A percentile compares a stretch with the other conserved stretches of the same genome.
These are phyloP conservation scores for Fusarium bulbicola DNA, from an alignment of 2,329 filamentous ascomycete genomes.

Conservation along the genomic window DNA sequence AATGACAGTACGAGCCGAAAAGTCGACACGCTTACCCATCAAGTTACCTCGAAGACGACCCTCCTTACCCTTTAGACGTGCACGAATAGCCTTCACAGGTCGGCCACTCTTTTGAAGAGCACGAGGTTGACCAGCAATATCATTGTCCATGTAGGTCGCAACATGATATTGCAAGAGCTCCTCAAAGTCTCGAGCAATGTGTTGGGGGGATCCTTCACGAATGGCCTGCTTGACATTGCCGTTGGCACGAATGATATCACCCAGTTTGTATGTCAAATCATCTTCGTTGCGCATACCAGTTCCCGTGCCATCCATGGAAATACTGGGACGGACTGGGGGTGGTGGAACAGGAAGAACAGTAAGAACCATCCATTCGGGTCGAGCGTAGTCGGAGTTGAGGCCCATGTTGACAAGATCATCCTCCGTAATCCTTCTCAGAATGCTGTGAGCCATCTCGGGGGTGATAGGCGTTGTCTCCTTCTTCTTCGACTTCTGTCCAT, in stretches of 20 bases:
- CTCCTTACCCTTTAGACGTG: conserved; percentile 98
- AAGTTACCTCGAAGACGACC: conserved; percentile 96
- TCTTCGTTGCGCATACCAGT: conserved; percentile 95
- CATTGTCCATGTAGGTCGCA: conserved; percentile 99
- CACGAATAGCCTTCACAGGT: conserved; percentile 95
- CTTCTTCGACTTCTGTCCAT: conserved; percentile 67
- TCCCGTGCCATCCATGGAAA: conserved; percentile 94
- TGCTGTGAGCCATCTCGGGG: conserved; percentile 83
- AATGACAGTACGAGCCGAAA: conserved; percentile 99
- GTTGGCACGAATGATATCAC: conserved; percentile 98
- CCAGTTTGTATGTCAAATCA: conserved; percentile 98
- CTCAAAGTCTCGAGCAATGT: conserved; percentile 92
- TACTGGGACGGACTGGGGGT: conserved; percentile 94
- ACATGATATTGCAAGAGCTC: conserved; percentile 95
- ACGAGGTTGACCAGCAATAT: conserved; percentile 94
- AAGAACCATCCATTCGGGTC: conserved; percentile 98
- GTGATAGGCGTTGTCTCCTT: conserved; percentile 85
- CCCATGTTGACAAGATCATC: conserved; percentile 87
- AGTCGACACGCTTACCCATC: conserved; percentile 99
- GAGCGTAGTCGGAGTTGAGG: conserved; percentile 91
- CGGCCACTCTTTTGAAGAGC: conserved; percentile 97
- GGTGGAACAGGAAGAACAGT: conserved; percentile 95
- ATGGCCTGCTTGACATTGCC: conserved; percentile 92
- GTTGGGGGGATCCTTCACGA: conserved; percentile 88
- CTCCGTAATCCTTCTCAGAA: conserved; percentile 86